Evolutionary conservation across 805 yeast genomes (phyloP), one percentile per base, ranked within the genome.

Genomic region (Cyberlindnera lachancei): DNA sequence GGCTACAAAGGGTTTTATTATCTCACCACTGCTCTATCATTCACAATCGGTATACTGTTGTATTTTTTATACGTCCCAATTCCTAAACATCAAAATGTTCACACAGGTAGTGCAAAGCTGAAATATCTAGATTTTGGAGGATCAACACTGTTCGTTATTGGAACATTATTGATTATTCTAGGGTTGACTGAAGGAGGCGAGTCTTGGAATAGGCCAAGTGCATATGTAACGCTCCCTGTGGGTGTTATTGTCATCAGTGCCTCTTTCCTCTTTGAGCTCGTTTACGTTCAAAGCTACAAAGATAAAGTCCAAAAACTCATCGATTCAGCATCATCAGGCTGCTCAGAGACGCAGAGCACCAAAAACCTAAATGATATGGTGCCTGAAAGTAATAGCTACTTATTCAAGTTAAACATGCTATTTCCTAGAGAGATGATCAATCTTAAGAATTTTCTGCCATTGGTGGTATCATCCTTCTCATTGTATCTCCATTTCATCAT

Each of bases 131-230:
- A 68, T 32, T 63, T 46, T 36, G 34, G 41, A 14, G 70, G 66
- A 11, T 46, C 58, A 1, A 6, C 46, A 2, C 12, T 58, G 5
- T 36, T 64, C 9, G 55, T 66, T 15, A 29, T 44, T n/a, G 69
- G 67, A 0, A 40, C 54, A 3, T 27, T 65, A 3, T 43, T 68
- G 25, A 40, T 64, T 2, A 64, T 66, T 19, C 51, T 61, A 9
- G 74, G 70, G 0, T 49, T 68, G 29, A 65, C 68, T 0, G 64
- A 65, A 40, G 70, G 68, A 14, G 72, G 71, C 16, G 56, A 54
- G 6, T 45, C 48, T 1, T 68, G 73, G 73, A 48, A 50, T 4
- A 34, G 53, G 2, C 63, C 72, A 1, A 44, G 50, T 13, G 61
- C 63, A 2, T 66, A 65, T 37, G 65, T 64, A 11, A 58, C 72